Evolutionary conservation across 352 stramenopile species (phyloP), one percentile per base, ranked within the genome.

Genomic region (Pythium scleroteichum): DNA sequence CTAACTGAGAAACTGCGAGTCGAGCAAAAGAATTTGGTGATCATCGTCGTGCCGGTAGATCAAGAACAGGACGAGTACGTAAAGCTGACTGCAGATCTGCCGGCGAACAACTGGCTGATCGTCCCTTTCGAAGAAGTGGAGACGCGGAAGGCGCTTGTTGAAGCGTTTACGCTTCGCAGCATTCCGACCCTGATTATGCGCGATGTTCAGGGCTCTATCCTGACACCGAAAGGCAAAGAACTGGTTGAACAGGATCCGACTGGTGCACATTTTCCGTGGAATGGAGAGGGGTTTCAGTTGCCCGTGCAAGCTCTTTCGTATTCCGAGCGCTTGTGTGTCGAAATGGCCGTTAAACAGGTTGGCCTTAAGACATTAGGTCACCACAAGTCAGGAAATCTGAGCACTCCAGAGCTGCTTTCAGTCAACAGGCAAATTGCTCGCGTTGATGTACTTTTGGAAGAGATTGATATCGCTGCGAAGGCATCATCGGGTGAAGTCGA

Each of bases 31-130:
- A 74, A 78, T 20, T 76, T 95, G 27, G 66, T 77, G 41, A 59
- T 92, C n/a, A 87, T 95, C 52, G 65, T 94, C 3, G 76, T 95
- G 1, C 89, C 85, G 4, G 69, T 89, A 33, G 87, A 95, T 45
- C 69, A 85, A 58, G 78, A 88, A 9, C 72, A 85, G 45, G 58
- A 72, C 17, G 82, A 84, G 9, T 94, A 78, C 23, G 67, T 72
- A 1, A 60, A 71, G 14, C 60, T 93, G 2, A 68, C 81, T 16
- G 73, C 73, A 4, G 79, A 78, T n/a, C 56, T 94, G 23, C 84
- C 84, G 4, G 54, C 41, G 0, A 58, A 81, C 23, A 78, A 75
- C 13, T 95, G 87, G 87, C 52, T 86, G 1, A 66, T 92, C 46
- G 82, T 94, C 4, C 83, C 87, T 4, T 90, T 94, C 44, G 46